Evolutionary conservation across 352 stramenopile species (phyloP).

Genomic region (Phytophthora cactorum): DNA sequence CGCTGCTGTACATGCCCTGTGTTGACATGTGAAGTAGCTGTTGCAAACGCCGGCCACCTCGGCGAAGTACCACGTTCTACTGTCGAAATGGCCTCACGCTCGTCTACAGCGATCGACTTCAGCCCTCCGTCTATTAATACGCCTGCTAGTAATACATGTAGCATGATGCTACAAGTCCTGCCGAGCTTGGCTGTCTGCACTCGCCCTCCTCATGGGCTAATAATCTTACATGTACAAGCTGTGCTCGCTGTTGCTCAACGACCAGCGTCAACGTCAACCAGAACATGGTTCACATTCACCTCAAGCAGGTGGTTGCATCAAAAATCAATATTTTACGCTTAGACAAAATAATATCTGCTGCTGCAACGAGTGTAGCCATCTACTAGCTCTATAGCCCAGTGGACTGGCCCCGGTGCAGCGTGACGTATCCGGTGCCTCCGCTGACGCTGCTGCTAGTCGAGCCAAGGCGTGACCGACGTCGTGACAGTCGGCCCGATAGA

Average conservation of each 20-base stretch:
- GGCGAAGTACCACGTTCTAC: slow-evolving; percentile 14
- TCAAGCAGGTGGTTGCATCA: neutral
- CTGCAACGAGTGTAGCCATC: neutral
- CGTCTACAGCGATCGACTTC: slow-evolving; percentile 7
- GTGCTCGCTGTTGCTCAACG: no score
- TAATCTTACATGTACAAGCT: neutral
- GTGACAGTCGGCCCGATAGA: slow-evolving; percentile 15
- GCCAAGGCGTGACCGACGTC: slow-evolving; percentile 31
- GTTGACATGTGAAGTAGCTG: neutral
- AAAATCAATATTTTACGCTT: slow-evolving; percentile 15
- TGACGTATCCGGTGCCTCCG: slow-evolving; percentile 28
- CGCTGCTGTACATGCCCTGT: neutral
- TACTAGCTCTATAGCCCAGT: slow-evolving; percentile 20
- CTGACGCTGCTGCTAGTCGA: slow-evolving; percentile 26
- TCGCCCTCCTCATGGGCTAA: neutral
- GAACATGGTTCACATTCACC: neutral
- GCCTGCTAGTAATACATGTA: no score
- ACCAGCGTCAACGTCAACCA: no score
- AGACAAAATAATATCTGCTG: neutral
- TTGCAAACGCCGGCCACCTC: neutral
- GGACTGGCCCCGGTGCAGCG: slow-evolving; percentile 25
- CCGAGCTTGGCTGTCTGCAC: no score
- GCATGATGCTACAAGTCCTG: no score
- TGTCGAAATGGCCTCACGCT: slow-evolving; percentile 24
- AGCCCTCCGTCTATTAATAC: neutral